phyloP scores from a whole-genome alignment of 345 rosid species.

The Lepidium aucheri region DNA sequence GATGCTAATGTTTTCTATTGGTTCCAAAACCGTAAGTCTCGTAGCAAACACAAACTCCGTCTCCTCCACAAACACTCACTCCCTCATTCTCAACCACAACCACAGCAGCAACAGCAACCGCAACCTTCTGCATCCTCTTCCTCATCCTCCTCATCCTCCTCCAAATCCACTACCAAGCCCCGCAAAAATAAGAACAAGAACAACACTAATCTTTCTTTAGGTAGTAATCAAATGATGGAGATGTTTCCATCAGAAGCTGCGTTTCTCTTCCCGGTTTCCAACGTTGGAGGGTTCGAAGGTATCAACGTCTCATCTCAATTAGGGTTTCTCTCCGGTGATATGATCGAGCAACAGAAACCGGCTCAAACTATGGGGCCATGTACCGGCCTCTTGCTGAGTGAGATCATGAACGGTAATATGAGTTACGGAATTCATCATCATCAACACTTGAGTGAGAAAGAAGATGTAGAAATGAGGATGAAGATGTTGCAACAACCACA shows the following conservation, averaged over 20 bases:
- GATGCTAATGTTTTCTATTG: conserved; percentile 97
- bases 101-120: conserved; percentile 6
- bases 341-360: conserved; percentile 20
- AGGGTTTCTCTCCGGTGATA: conserved; percentile 27
- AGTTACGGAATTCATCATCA: conserved; percentile 19
- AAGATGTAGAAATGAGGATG: conserved; percentile 33
- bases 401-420: conserved; percentile 36
- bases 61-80: conserved; percentile 50
- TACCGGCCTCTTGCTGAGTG: conserved; percentile 47
- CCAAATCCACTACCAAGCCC: conserved; percentile 49
- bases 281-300: conserved; percentile 28
- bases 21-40: conserved; percentile 97
- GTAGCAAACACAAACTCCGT: conserved; percentile 90
- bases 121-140: conserved; percentile 27
- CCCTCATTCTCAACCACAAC: conserved; percentile 17
- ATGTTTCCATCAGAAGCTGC: conserved; percentile 41
- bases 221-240: conserved; percentile 25
- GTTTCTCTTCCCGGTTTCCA: conserved; percentile 40
- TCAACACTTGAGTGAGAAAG: conserved; percentile 26
- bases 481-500: conserved; percentile 33
- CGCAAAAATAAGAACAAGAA: conserved; percentile 32
- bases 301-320: conserved; percentile 18
- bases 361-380: conserved; percentile 37
- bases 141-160: conserved; percentile 54
- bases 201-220: conserved; percentile 30